These are phyloP conservation scores for Rubroshorea leprosula DNA, from an alignment of 345 rosid genomes.

Conservation along the genomic window DNA sequence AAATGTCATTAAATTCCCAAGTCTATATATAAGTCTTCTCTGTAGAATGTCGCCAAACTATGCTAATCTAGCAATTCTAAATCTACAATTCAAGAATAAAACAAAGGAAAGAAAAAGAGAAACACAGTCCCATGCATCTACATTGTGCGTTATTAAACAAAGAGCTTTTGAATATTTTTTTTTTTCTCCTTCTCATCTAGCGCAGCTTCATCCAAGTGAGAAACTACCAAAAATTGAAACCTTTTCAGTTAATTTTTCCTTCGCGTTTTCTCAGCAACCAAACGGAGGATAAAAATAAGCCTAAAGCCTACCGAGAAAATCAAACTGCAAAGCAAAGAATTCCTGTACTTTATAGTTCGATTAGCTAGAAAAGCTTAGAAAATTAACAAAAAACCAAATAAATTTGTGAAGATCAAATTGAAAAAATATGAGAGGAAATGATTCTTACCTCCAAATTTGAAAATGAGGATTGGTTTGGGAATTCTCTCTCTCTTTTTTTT, in stretches of 20 bases:
- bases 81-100: neutral
- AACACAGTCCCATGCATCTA: neutral
- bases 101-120: neutral
- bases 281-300: slow-evolving; percentile 10
- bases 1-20: too few relatives aligned
- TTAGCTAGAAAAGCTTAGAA: neutral
- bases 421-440: neutral
- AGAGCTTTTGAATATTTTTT: too few relatives aligned
- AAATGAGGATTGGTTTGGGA: neutral
- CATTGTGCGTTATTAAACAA: too few relatives aligned
- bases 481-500: neutral
- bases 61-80: neutral
- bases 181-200: neutral
- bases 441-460: neutral
- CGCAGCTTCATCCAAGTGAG: neutral
- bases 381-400: too few relatives aligned
- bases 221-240: too few relatives aligned
- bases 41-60: too few relatives aligned
- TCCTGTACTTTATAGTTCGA: neutral
- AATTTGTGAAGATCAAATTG: neutral
- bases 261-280: slow-evolving; percentile 9
- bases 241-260: too few relatives aligned
- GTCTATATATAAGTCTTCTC: too few relatives aligned
- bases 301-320: slow-evolving; percentile 13
- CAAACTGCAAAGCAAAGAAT: neutral